Base-by-base conservation (phyloP, 2,329 filamentous ascomycete genomes). In the Aspergillus spinulosporus region DNA sequence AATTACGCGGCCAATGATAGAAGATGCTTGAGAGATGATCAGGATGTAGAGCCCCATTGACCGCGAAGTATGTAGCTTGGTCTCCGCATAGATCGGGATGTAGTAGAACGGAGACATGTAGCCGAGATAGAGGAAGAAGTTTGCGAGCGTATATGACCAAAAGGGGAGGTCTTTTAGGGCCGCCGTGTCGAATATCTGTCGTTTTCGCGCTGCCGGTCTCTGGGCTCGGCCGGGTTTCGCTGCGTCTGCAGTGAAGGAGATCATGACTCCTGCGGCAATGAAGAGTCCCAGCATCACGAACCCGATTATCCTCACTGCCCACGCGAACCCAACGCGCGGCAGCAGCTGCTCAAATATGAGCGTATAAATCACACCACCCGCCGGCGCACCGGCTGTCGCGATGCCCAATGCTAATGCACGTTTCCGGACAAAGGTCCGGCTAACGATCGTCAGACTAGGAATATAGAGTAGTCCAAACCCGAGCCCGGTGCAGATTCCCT, bases 291-390 rank as follows among this genome's bases (percentile, higher is more conserved):
- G 79, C 59, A 89, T 85, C 48, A 88, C 72, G 55, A 89, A 84
- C 11, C 83, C 74, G 26, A 74, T 76, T 47, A 79, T 79, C 6
- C 83, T 77, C 75, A 86, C 83, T 0, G 81, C 72, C 85, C 83
- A 87, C 39, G 74, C 67, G 63, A 84, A 82, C 36, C 83, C 81
- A 50, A 84, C 73, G 47, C 75, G 34, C 0, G 74, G 74, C 45
- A 87, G 80, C 21, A 87, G 69, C 34, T 78, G 77, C 1, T 78
- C 71, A 9, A 86, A 78, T 79, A 87, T 84, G 63, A 87, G 85
- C 0, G 85, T 84, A 47, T 86, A 80, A 36, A 86, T 78, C n/a
- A 87, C 81, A 7, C 83, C 83, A 2, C 83, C 83, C 4, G 85
- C 61, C 4, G 79, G 82, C 0, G 80, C 82, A 4, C 83, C 83